These are phyloP conservation scores for Saitozyma sp. DNA, from an alignment of 768 basidiomycete species.

Conservation along the genomic window DNA sequence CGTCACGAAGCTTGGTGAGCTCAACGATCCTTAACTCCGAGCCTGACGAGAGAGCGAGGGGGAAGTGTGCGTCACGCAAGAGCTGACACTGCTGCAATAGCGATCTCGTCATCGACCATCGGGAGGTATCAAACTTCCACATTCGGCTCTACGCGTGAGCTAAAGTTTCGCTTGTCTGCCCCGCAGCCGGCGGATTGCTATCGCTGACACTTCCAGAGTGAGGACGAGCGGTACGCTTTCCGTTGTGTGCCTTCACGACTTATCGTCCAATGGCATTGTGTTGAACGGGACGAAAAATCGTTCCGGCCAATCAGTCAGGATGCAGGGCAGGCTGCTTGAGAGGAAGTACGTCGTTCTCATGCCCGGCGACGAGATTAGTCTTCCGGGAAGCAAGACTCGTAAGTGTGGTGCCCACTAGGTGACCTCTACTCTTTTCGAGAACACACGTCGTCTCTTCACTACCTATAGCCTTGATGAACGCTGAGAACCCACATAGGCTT, in stretches of 20 bases:
- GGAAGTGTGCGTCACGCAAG: neutral
- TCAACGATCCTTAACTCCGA: neutral
- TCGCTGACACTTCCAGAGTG: neutral
- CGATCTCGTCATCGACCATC: constrained; percentile 16
- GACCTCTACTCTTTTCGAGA: constrained; percentile 2
- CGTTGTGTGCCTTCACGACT: constrained; percentile 26
- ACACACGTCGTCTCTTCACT: neutral
- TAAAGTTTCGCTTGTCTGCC: no score
- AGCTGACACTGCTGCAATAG: neutral
- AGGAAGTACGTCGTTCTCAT: constrained; percentile 15
- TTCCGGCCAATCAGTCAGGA: neutral
- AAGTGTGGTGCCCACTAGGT: neutral
- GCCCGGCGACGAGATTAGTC: constrained; percentile 17
- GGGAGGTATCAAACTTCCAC: constrained; percentile 22
- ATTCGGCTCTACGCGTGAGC: constrained; percentile 27
- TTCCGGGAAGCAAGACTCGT: constrained; percentile 14
- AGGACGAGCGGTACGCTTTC: constrained; percentile 17
- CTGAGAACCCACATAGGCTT: neutral
- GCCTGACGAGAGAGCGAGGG: neutral
- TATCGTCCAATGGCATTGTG: constrained; percentile 25
- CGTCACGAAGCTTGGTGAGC: constrained; percentile 15
- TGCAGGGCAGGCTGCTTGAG: constrained; percentile 3
- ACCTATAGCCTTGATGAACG: neutral
- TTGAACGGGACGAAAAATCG: constrained; percentile 17
- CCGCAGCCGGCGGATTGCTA: neutral